Evolutionary conservation across 495 filamentous ascomycete species (phyloP).

Genomic region (Podospora appendiculata): DNA sequence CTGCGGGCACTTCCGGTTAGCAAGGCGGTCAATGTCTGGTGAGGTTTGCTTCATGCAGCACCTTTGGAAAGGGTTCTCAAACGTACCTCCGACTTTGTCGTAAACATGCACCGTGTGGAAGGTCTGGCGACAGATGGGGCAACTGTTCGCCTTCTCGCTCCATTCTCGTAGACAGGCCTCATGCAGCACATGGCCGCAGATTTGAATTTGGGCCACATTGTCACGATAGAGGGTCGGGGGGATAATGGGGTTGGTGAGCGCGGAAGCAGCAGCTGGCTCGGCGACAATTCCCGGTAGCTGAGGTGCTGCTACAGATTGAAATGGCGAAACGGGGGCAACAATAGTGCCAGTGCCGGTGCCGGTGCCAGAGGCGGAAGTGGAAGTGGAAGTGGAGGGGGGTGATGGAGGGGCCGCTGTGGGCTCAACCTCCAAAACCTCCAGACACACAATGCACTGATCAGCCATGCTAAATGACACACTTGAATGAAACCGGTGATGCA

Average conservation of each 20-base stretch:
- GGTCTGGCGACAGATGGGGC: slow-evolving; percentile 85
- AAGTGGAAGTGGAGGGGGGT: not conserved
- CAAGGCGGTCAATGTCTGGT: not conserved
- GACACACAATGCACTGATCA: slow-evolving; percentile 93
- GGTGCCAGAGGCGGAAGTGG: no score
- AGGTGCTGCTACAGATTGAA: not conserved
- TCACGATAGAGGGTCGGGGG: slow-evolving; percentile 9
- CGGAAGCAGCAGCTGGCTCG: no score
- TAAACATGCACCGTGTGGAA: slow-evolving; percentile 87
- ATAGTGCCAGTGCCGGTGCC: no score
- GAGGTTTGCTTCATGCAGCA: no score
- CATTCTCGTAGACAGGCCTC: slow-evolving; percentile 86
- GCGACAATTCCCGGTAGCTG: no score
- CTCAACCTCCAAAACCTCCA: slow-evolving; percentile 70
- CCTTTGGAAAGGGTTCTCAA: not conserved
- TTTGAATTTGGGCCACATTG: slow-evolving; percentile 41
- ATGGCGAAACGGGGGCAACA: slow-evolving; percentile 3
- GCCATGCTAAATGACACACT: slow-evolving; percentile 50
- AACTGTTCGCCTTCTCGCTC: slow-evolving; percentile 94
- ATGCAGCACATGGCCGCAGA: slow-evolving; percentile 86
- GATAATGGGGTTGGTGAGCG: no score
- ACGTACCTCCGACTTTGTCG: slow-evolving; percentile 67
- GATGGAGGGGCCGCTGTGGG: slow-evolving; percentile 8
- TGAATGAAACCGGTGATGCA: slow-evolving; percentile 2
- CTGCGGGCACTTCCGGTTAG: slow-evolving; percentile 38